These are phyloP conservation scores for Fusarium metavorans DNA, from an alignment of 2,329 filamentous ascomycete genomes.

Conservation along the genomic window DNA sequence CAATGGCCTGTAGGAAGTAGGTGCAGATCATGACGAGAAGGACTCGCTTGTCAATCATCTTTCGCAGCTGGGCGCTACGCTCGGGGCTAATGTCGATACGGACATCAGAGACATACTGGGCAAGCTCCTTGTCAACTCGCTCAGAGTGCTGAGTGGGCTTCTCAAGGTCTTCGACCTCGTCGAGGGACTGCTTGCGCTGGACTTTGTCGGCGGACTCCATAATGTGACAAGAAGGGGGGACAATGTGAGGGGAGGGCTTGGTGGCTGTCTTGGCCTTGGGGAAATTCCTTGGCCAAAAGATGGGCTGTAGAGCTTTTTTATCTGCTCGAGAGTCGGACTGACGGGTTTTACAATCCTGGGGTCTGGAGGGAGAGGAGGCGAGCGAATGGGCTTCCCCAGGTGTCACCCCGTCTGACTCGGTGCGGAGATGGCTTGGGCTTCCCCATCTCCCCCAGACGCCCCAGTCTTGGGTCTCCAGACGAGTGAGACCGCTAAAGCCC, in stretches of 20 bases:
- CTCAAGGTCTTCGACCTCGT: constrained; percentile 51
- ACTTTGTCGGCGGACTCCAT: constrained; percentile 24
- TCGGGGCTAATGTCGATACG: constrained; percentile 69
- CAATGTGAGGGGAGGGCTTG: not conserved
- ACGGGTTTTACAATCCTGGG: not conserved
- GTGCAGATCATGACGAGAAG: constrained; percentile 78
- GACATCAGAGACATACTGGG: constrained; percentile 69
- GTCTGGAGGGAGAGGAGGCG: not conserved
- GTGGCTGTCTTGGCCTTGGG: not conserved
- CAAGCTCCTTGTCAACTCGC: constrained; percentile 75
- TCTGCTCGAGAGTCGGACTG: not conserved
- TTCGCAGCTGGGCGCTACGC: constrained; percentile 71
- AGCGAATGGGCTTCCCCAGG: constrained; percentile 1
- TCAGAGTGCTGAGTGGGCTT: constrained; percentile 61
- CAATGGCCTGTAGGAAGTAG: constrained; percentile 78
- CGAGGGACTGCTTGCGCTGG: constrained; percentile 28
- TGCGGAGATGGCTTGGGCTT: constrained; percentile 6
- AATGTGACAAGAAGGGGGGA: not conserved
- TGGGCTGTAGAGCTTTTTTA: not conserved
- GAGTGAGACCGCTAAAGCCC: not conserved
- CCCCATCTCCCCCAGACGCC: constrained; percentile 5
- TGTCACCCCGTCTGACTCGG: not conserved
- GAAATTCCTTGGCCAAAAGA: not conserved
- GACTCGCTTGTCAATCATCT: constrained; percentile 75
- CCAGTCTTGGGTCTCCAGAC: not conserved